These are phyloP conservation scores for Trichoderma simmonsii DNA, from an alignment of 2,329 filamentous ascomycete genomes.

Conservation along the genomic window DNA sequence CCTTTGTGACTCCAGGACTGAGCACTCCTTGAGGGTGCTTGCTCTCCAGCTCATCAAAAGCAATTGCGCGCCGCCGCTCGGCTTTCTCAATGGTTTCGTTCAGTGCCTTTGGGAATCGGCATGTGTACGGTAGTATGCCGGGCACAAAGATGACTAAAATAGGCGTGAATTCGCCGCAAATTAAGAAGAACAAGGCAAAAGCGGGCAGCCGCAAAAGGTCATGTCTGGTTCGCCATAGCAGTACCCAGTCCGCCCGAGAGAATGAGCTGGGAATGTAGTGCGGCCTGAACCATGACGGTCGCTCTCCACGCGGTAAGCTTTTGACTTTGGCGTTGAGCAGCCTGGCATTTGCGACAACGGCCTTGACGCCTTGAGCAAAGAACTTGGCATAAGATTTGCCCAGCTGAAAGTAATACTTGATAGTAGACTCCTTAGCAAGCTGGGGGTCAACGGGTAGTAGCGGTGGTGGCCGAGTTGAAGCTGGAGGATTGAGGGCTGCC, in stretches of 20 bases:
- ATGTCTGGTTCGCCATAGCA: conserved; percentile 63
- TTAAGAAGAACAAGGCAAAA: conserved; percentile 70
- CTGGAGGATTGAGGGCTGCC: conserved; percentile 64
- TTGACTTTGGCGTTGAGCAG: conserved; percentile 46
- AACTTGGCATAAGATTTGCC: conserved; percentile 78
- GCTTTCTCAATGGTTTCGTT: conserved; percentile 52
- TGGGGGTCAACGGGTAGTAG: conserved; percentile 59
- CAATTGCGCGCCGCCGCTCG: conserved; percentile 49
- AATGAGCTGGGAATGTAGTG: conserved; percentile 34
- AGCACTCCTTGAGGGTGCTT: conserved; percentile 36
- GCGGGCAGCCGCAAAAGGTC: conserved; percentile 76
- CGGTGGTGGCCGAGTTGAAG: conserved; percentile 67
- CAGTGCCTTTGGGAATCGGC: conserved; percentile 76
- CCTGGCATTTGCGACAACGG: conserved; percentile 65
- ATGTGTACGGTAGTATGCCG: conserved; percentile 72
- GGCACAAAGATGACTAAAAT: conserved; percentile 71
- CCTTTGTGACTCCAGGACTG: conserved; percentile 30
- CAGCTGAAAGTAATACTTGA: conserved; percentile 53
- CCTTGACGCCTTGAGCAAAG: conserved; percentile 81
- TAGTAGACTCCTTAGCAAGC: conserved; percentile 25
- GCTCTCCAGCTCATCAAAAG: conserved; percentile 44
- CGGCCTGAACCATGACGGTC: conserved; percentile 39
- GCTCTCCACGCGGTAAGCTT: conserved; percentile 52
- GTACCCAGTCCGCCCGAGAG: conserved; percentile 67
- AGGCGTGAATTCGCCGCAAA: conserved; percentile 86